Evolutionary conservation across 1,139 yeast species (phyloP).

Genomic region (Pichia kudriavzevii): DNA sequence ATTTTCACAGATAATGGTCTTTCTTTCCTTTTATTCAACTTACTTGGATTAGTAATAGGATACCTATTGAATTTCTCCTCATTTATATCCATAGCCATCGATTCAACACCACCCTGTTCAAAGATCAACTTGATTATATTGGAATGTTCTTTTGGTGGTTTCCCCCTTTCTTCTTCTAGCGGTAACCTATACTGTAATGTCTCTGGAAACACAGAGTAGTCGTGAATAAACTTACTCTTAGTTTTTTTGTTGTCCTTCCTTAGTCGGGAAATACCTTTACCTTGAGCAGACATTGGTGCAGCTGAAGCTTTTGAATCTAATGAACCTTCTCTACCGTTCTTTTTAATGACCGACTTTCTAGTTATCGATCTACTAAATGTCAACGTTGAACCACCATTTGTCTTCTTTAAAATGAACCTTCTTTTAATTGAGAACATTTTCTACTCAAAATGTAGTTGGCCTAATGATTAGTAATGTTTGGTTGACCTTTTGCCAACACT

Average conservation of each 20-base stretch:
- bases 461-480: no score
- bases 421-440: no score
- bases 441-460: no score
- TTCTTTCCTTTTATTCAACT: slow-evolving; percentile 34
- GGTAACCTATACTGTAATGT: slow-evolving; percentile 32
- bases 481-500: no score
- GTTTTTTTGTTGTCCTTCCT: slow-evolving; percentile 11
- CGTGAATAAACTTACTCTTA: slow-evolving; percentile 25
- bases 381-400: no score
- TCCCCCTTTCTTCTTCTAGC: slow-evolving; percentile 15
- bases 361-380: no score
- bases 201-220: slow-evolving; percentile 32
- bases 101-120: slow-evolving; percentile 28
- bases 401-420: no score
- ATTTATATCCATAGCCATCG: slow-evolving; percentile 23
- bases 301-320: slow-evolving; percentile 2
- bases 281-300: slow-evolving; percentile 10
- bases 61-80: slow-evolving; percentile 32
- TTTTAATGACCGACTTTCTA: slow-evolving; percentile 11
- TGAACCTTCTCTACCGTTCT: slow-evolving; percentile 4
- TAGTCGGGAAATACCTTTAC: slow-evolving; percentile 12
- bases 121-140: slow-evolving; percentile 23
- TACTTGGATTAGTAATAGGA: slow-evolving; percentile 41
- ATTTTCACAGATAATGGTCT: slow-evolving; percentile 63
- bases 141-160: slow-evolving; percentile 17